Conservation (phyloP, 441 rosid genomes). For the Croton setiger region DNA sequence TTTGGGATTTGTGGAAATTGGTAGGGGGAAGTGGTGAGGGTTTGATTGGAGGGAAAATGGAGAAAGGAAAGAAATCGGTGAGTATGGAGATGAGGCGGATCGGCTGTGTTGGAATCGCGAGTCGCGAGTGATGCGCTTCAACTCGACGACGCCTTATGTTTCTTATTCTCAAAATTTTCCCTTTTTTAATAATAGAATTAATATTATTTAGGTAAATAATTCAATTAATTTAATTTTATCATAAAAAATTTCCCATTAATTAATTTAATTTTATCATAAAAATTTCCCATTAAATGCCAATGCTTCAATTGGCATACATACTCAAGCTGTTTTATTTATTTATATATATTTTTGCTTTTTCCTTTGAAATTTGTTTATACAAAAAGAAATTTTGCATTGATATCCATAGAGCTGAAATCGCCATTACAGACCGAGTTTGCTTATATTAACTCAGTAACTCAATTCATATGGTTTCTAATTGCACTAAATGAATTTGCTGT, state of each 20-base stretch:
- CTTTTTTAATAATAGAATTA: not conserved
- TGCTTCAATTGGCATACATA: no score
- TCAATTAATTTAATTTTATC: not conserved
- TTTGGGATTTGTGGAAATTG: not conserved
- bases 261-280: no score
- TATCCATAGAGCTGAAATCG: not conserved
- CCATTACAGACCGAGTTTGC: not conserved
- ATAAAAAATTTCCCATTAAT: no score
- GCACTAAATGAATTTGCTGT: not conserved
- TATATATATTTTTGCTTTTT: no score
- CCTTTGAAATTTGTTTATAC: no score
- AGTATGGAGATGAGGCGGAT: conserved; percentile 8
- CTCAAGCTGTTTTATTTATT: no score
- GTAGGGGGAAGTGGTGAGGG: not conserved
- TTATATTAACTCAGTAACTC: conserved; percentile 6
- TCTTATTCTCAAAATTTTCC: not conserved
- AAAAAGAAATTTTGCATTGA: no score
- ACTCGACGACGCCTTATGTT: conserved; percentile 6
- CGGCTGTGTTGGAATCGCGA: conserved; percentile 25
- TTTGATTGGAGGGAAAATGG: conserved; percentile 3
- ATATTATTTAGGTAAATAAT: not conserved
- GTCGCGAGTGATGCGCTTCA: conserved; percentile 17
- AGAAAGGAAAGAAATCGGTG: not conserved
- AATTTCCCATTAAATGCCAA: no score
- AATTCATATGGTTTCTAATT: not conserved